Evolutionary conservation across 805 yeast genomes (phyloP).

Genomic region (Candida namnaoensis): DNA sequence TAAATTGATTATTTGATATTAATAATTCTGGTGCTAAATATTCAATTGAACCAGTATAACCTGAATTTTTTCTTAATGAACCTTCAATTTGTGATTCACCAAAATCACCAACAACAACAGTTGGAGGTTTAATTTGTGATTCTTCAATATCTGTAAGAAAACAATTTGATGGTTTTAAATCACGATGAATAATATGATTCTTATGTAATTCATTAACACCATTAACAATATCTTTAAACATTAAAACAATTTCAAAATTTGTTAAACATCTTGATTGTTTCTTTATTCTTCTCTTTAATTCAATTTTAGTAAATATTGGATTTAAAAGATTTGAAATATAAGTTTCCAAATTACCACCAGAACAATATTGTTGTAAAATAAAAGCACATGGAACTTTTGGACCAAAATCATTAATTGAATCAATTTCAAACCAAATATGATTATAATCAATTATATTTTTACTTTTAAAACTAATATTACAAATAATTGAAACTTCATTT

Average conservation of each 20-base stretch:
- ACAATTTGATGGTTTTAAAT: conserved; percentile 85
- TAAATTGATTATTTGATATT: conserved; percentile 39
- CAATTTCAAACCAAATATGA: conserved; percentile 87
- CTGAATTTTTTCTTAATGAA: conserved; percentile 55
- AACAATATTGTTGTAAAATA: conserved; percentile 80
- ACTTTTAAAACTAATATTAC: conserved; percentile 33
- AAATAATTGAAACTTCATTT: conserved; percentile 70
- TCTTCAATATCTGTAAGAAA: conserved; percentile 79
- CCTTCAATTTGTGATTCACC: conserved; percentile 84
- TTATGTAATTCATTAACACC: conserved; percentile 71
- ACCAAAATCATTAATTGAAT: conserved; percentile 39
- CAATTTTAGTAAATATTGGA: conserved; percentile 28
- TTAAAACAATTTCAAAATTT: conserved; percentile 55
- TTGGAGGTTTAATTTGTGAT: conserved; percentile 61
- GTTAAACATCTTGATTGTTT: conserved; percentile 27
- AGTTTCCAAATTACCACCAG: conserved; percentile 81
- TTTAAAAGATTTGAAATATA: conserved; percentile 31
- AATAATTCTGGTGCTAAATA: conserved; percentile 73
- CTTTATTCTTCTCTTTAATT: conserved; percentile 23
- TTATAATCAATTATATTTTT: conserved; percentile 73
- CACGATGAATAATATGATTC: conserved; percentile 78
- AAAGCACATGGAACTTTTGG: conserved; percentile 64
- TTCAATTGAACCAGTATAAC: conserved; percentile 83
- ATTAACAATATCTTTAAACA: conserved; percentile 55
- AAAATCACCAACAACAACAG: conserved; percentile 77